phyloP scores from a whole-genome alignment of 306 rosid species.

The Quercus suber region DNA sequence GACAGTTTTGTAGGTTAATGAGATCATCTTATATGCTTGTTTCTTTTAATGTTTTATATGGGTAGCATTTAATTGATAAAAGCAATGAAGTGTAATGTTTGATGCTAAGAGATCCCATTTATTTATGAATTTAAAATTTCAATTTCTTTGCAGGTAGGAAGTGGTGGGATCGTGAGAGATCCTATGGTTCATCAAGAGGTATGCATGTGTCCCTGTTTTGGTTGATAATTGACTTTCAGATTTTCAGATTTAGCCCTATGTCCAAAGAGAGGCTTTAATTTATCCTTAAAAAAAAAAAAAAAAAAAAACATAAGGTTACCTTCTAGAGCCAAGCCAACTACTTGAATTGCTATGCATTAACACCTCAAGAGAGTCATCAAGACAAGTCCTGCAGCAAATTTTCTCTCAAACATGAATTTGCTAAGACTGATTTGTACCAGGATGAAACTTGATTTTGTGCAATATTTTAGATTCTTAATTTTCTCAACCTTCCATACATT shows the following conservation, averaged over 20 bases:
- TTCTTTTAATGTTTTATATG: background rate
- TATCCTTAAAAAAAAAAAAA: no score
- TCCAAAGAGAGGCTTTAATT: background rate
- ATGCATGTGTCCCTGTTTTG: background rate
- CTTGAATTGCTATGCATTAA: no score
- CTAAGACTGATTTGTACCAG: background rate
- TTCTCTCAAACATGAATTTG: no score
- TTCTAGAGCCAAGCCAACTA: no score
- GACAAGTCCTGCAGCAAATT: no score
- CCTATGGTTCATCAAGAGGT: slow-evolving; percentile 55
- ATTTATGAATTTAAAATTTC: slow-evolving; percentile 2
- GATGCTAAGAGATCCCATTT: background rate
- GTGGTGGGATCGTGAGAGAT: slow-evolving; percentile 53
- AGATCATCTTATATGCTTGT: background rate
- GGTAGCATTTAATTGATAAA: background rate
- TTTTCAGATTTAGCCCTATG: background rate
- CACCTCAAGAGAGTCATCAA: no score
- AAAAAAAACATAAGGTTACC: no score
- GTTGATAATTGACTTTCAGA: background rate
- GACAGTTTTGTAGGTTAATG: background rate
- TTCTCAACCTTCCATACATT: no score
- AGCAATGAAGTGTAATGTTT: background rate
- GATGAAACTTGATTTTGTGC: background rate
- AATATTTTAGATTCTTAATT: no score
- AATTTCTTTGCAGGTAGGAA: slow-evolving; percentile 42